phyloP scores from a whole-genome alignment of 192 early-diverging fungal genomes.

The Podila epigama region DNA sequence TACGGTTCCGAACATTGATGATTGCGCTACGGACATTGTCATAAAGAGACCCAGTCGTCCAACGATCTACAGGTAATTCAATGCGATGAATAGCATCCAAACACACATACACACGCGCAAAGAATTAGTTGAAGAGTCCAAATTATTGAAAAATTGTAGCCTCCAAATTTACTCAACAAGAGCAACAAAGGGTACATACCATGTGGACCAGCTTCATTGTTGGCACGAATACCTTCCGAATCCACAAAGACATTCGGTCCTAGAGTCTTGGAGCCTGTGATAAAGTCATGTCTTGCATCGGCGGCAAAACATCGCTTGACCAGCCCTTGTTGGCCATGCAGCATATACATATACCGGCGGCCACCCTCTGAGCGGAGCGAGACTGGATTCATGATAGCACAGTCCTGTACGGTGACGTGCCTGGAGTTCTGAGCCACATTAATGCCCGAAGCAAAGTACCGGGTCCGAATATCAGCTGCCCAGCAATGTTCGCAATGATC shows the following conservation, averaged over 20 bases:
- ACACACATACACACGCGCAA: not conserved
- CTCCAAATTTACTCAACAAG: too few species aligned
- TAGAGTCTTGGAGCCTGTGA: slow-evolving; percentile 16
- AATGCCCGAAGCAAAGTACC: slow-evolving; percentile 33
- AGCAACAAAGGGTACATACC: slow-evolving; percentile 1
- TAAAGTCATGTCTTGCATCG: slow-evolving; percentile 32
- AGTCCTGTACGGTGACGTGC: slow-evolving; percentile 34
- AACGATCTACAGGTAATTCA: slow-evolving; percentile 17
- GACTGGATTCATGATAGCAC: slow-evolving; percentile 12
- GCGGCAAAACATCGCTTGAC: slow-evolving; percentile 33
- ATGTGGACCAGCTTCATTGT: slow-evolving; percentile 43
- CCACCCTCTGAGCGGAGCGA: slow-evolving; percentile 11
- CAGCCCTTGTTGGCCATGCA: slow-evolving; percentile 35
- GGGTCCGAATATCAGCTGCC: slow-evolving; percentile 25
- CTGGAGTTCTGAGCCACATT: slow-evolving; percentile 15
- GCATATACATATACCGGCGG: slow-evolving; percentile 38
- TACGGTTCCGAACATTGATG: slow-evolving; percentile 33
- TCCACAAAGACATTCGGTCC: slow-evolving; percentile 47
- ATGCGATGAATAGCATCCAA: not conserved
- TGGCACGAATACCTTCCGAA: slow-evolving; percentile 29
- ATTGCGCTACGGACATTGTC: slow-evolving; percentile 21
- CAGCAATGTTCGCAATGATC: slow-evolving; percentile 42
- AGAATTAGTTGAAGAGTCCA: too few species aligned
- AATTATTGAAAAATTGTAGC: too few species aligned
- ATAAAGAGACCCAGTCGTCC: slow-evolving; percentile 26